Evolutionary conservation across 2,329 filamentous ascomycete species (phyloP), one percentile per base, ranked within the genome.

Genomic region (Xylariaceae sp.): DNA sequence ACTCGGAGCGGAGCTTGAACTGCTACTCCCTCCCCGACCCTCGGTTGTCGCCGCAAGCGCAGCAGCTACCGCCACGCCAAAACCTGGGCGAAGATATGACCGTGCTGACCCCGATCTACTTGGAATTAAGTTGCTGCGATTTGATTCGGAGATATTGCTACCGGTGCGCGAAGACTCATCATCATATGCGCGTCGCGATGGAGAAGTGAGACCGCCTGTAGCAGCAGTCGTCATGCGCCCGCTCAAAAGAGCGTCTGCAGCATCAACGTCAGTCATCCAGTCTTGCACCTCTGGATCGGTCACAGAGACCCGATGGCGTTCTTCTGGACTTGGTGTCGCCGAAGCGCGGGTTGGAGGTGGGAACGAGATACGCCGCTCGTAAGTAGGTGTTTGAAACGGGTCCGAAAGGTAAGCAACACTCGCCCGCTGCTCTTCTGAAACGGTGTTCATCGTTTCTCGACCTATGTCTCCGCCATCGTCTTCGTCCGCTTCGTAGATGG

Each of bases 401-500:
- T 83, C 78, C 0, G 73, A 71, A 44, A 69, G 67, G 7, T 57
- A 55, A 28, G 58, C 51, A 13, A 38, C 13, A 39, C 60, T 63
- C 42, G 63, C 57, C 14, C 54, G 51, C 22, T 56, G 47, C 6
- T 28, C 49, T 39, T 63, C 60, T 12, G 54, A 60, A 11, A 54
- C 6, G 2, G 62, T 61, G 19, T 58, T 63, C 13, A 61, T 54
- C 11, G 63, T 60, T 47, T 65, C 39, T 57, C 63, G 31, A 65
- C 71, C 7, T 65, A 75, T 14, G 66, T 72, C 16, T 66, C 70
- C 49, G 9, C 59, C 52, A 17, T 53, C 77, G 31, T 82, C 79
- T 57, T 83, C 80, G 38, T 81, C 80, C 9, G 78, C 80, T 56
- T 84, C 81, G 57, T 80, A 75, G 53, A 84, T 84, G 1, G 81